These are phyloP conservation scores for Basidiobolus heterosporus DNA, from an alignment of 371 early-diverging fungal genomes.

Conservation along the genomic window DNA sequence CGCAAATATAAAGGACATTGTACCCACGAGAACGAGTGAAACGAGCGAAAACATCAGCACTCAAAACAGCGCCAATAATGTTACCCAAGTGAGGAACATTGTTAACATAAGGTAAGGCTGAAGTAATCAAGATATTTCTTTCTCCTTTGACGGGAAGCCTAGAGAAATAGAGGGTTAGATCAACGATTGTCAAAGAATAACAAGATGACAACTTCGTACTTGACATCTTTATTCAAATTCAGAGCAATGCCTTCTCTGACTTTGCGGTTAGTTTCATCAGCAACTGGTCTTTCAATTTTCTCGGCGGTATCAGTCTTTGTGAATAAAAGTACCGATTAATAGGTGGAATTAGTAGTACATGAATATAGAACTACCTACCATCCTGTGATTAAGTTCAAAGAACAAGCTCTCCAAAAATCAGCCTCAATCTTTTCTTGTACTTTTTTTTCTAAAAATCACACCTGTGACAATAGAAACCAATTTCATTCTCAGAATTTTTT, in stretches of 20 bases:
- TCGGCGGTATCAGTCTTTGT: neutral
- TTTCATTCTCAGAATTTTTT: too few relatives aligned
- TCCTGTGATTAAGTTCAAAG: too few relatives aligned
- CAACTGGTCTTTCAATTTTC: neutral
- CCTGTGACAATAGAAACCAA: too few relatives aligned
- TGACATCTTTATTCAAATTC: neutral
- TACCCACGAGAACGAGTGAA: conserved; percentile 83
- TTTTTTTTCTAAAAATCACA: too few relatives aligned
- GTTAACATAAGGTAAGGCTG: conserved; percentile 99
- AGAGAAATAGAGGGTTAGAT: neutral
- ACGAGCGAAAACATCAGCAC: conserved; percentile 96
- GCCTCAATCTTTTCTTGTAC: too few relatives aligned
- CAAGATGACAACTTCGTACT: neutral
- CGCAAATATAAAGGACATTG: conserved; percentile 90
- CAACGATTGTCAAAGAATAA: neutral
- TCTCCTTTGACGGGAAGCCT: conserved; percentile 46
- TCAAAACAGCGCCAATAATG: conserved; percentile 95
- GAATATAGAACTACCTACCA: too few relatives aligned
- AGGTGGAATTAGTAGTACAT: too few relatives aligned
- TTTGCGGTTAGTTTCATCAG: conserved; percentile 6
- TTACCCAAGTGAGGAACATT: conserved; percentile 99
- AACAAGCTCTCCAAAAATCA: too few relatives aligned
- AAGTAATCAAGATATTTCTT: conserved; percentile 89
- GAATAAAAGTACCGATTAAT: too few relatives aligned
- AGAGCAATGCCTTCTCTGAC: neutral